Percentiles rank a stretch among this genome's conserved stretches.
phyloP scores from a whole-genome alignment of 2,329 filamentous ascomycete species.

The Trichoderma arundinaceum region DNA sequence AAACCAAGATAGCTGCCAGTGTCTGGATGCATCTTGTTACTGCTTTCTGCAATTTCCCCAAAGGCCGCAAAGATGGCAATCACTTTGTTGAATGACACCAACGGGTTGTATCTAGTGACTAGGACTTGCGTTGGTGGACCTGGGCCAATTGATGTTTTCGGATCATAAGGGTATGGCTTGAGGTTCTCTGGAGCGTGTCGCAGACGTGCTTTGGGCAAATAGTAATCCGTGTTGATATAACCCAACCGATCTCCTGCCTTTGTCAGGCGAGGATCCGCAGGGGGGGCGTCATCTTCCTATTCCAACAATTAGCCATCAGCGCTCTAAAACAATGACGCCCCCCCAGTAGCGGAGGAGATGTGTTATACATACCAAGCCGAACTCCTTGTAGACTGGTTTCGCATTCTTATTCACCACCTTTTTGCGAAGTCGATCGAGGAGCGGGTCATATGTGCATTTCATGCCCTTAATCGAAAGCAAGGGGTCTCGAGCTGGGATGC shows the following conservation, averaged over 20 bases:
- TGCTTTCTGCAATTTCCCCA: conserved; percentile 87
- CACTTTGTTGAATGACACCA: conserved; percentile 80
- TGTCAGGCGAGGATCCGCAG: conserved; percentile 81
- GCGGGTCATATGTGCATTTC: conserved; percentile 67
- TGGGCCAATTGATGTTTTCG: conserved; percentile 82
- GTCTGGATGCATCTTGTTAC: conserved; percentile 92
- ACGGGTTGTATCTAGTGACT: conserved; percentile 93
- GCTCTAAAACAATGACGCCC: conserved; percentile 64
- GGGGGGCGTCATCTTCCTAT: conserved; percentile 79
- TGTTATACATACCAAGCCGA: conserved; percentile 68
- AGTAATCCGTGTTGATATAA: conserved; percentile 73
- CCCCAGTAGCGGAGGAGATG: conserved; percentile 52
- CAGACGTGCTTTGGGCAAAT: conserved; percentile 72
- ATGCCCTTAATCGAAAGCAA: conserved; percentile 59
- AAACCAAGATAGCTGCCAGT: conserved; percentile 95
- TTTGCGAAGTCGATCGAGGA: conserved; percentile 57
- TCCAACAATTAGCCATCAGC: conserved; percentile 65
- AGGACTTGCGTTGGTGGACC: conserved; percentile 90
- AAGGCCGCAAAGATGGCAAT: conserved; percentile 77
- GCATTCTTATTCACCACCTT: conserved; percentile 60
- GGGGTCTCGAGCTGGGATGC: conserved; percentile 63
- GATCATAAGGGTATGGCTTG: conserved; percentile 81
- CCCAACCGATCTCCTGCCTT: conserved; percentile 65
- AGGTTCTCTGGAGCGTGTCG: conserved; percentile 78
- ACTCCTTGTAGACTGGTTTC: conserved; percentile 67